Evolutionary conservation across 2,329 filamentous ascomycete genomes (phyloP).

Genomic region (Venturia asperata): DNA sequence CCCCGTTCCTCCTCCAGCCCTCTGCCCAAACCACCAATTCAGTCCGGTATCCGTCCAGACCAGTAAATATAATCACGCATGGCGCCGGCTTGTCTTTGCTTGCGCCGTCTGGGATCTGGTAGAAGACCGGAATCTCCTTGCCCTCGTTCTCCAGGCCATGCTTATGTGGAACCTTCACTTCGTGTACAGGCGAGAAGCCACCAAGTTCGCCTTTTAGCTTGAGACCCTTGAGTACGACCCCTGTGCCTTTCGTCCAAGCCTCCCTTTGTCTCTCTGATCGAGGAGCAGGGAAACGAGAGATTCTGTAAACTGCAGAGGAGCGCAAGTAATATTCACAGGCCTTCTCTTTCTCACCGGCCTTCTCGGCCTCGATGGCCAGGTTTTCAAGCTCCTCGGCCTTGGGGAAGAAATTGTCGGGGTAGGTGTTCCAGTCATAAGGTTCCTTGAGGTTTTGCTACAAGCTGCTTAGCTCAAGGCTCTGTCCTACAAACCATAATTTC

Average conservation of each 20-base stretch:
- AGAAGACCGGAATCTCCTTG: constrained; percentile 54
- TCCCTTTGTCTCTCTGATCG: constrained; percentile 46
- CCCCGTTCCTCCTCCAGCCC: constrained; percentile 43
- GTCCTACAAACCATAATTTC: background rate
- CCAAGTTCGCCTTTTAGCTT: constrained; percentile 35
- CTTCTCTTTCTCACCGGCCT: constrained; percentile 42
- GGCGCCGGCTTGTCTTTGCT: constrained; percentile 40
- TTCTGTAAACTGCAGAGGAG: constrained; percentile 65
- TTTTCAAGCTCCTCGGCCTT: constrained; percentile 51
- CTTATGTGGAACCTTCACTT: constrained; percentile 55
- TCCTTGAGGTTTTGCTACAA: constrained; percentile 53
- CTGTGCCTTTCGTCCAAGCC: constrained; percentile 61
- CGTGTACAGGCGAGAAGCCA: constrained; percentile 44
- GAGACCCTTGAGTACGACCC: constrained; percentile 52
- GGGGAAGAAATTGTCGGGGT: constrained; percentile 56
- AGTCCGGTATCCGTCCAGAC: constrained; percentile 53
- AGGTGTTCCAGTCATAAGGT: constrained; percentile 54
- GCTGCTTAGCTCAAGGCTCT: background rate
- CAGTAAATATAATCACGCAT: constrained; percentile 50
- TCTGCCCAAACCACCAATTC: constrained; percentile 48
- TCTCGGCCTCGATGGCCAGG: constrained; percentile 46
- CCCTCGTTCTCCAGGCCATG: constrained; percentile 47
- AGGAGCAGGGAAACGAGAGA: constrained; percentile 60
- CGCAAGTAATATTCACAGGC: constrained; percentile 60
- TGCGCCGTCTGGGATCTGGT: constrained; percentile 50